Base-by-base conservation (phyloP, 108 stramenopile species). In the Phaeodactylum tricornutum region DNA sequence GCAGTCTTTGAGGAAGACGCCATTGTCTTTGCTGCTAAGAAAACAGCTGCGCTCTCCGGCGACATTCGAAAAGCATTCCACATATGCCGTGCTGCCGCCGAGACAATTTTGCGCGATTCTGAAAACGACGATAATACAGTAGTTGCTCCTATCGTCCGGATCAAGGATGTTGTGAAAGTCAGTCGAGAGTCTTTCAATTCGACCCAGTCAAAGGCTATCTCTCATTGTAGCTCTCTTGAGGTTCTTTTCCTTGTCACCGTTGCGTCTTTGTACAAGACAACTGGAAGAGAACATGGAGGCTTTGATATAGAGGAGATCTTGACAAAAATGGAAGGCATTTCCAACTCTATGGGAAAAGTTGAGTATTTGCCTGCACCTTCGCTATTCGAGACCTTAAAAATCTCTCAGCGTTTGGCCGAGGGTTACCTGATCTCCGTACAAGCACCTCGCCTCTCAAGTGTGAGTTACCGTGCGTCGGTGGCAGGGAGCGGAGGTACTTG, bases 51-150 rank as follows among this genome's bases (percentile, higher is more conserved):
- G 14, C 20, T 79, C 29, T 80, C 87, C 15, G 97, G 97, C 12
- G 97, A 99, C 60, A 74, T 96, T 36, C 71, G 96, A 16, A 91
- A 85, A 58, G 91, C 92, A 9, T 85, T 98, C 35, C 84, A 89
- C 31, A 71, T 94, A 32, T 98, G 94, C 47, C 62, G 83, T 32
- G 57, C 70, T 27, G 96, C 96, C 8, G 86, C 85, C 2, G 84
- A 97, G 61, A 52, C 33, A 15, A 80, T 87, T 6, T 52, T 66
- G 7, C 51, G 61, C 26, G 62, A 68, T 28, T 33, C 48, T n/a
- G 53, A 53, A 28, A 33, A 58, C 28, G 33, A 50, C 7, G 35
- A 56, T 16, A 48, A 46, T 31, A 20, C 45, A 2, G 3, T 57
- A 25, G 37, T 22, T 14, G 50, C 43, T 29, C 42, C 40, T 23